A percentile compares a stretch with the other conserved stretches of the same genome.
Evolutionary conservation across 2,329 filamentous ascomycete species (phyloP).

Genomic region (Leptosphaerulina australis): DNA sequence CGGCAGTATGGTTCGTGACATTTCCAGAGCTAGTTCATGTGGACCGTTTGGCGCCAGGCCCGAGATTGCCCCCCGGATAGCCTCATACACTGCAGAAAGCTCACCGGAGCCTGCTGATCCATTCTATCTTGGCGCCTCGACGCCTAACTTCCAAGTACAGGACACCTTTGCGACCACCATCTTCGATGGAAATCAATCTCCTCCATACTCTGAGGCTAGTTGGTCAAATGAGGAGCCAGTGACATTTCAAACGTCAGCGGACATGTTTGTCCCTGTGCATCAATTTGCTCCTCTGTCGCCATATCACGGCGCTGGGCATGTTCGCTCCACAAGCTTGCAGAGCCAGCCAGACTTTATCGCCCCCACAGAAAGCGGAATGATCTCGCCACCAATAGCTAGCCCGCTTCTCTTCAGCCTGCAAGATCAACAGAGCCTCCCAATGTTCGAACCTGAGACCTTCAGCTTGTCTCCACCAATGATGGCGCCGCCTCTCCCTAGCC

Average conservation of each 20-base stretch:
- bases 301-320: conserved; percentile 28
- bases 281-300: conserved; percentile 32
- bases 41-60: conserved; percentile 37
- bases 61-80: conserved; percentile 42
- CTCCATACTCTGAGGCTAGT: conserved; percentile 40
- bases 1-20: conserved; percentile 43
- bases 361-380: conserved; percentile 30
- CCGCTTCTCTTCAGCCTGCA: conserved; percentile 35
- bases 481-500: conserved; percentile 39
- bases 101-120: conserved; percentile 46
- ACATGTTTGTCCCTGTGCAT: conserved; percentile 36
- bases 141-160: conserved; percentile 45
- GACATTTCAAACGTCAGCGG: conserved; percentile 36
- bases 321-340: conserved; percentile 37
- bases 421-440: conserved; percentile 32
- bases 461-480: conserved; percentile 17
- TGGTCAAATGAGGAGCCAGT: conserved; percentile 45
- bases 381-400: conserved; percentile 33
- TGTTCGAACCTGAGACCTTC: conserved; percentile 15
- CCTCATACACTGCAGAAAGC: conserved; percentile 40
- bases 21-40: conserved; percentile 42
- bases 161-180: conserved; percentile 38
- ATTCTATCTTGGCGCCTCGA: conserved; percentile 44
- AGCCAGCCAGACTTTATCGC: conserved; percentile 43
- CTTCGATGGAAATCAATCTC: conserved; percentile 44